These are phyloP conservation scores for Rhynchospora pubera DNA, from an alignment of 176 grass and related monocot species.

Conservation along the genomic window DNA sequence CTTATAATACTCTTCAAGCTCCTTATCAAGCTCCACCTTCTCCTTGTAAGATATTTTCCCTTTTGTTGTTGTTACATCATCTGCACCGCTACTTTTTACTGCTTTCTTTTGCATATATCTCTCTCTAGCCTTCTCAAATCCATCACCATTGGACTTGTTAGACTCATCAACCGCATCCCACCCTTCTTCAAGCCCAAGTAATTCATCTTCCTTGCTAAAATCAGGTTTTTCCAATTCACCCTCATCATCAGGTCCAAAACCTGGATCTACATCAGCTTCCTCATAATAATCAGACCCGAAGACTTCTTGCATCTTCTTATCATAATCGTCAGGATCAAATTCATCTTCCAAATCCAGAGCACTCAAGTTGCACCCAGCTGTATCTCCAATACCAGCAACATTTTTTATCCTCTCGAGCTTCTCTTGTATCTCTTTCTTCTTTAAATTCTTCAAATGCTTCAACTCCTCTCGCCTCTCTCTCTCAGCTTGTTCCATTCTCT, in stretches of 20 bases:
- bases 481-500: conserved; percentile 53
- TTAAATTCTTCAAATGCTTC: conserved; percentile 90
- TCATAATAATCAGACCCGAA: conserved; percentile 68
- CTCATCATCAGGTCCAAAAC: conserved; percentile 50
- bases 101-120: conserved; percentile 31
- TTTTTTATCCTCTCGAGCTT: conserved; percentile 62
- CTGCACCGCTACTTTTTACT: conserved; percentile 17
- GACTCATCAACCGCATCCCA: conserved; percentile 29
- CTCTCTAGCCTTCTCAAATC: conserved; percentile 27
- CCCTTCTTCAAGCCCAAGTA: conserved; percentile 58
- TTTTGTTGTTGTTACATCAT: conserved; percentile 30
- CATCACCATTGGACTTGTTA: conserved; percentile 18
- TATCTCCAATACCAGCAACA: conserved; percentile 56
- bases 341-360: conserved; percentile 84
- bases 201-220: conserved; percentile 85
- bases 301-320: conserved; percentile 73
- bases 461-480: conserved; percentile 66
- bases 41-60: conserved; percentile 66
- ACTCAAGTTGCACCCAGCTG: conserved; percentile 40
- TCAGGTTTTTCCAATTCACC: conserved; percentile 60
- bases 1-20: conserved; percentile 92
- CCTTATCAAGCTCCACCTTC: conserved; percentile 86
- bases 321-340: conserved; percentile 83
- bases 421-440: conserved; percentile 94
- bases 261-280: conserved; percentile 59